phyloP scores from a whole-genome alignment of 1,284 basidiomycete species.

The Puccinia polysora region DNA sequence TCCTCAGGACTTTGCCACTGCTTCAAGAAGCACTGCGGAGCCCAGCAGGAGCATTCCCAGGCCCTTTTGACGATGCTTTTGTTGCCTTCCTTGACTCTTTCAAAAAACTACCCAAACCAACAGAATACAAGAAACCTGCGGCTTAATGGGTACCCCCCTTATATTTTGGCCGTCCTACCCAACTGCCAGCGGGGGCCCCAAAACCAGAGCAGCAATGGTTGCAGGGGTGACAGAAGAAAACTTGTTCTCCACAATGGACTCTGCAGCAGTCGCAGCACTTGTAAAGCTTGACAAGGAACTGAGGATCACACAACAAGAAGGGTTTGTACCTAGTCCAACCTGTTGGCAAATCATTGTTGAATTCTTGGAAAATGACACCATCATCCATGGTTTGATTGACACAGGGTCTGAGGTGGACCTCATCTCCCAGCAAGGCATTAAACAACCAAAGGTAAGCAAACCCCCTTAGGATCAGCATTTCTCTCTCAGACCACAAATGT shows the following conservation, averaged over 20 bases:
- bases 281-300: constrained; percentile 3
- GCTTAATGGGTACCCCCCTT: too few relatives aligned
- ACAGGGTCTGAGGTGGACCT: constrained; percentile 2
- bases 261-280: background rate
- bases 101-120: too few relatives aligned
- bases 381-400: constrained; percentile 4
- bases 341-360: background rate
- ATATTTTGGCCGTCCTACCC: too few relatives aligned
- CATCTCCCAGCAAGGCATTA: background rate
- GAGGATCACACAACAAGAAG: background rate
- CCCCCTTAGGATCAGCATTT: background rate
- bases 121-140: too few relatives aligned
- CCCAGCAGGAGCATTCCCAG: too few relatives aligned
- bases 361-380: background rate
- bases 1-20: too few relatives aligned
- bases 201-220: background rate
- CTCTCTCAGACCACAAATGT: too few relatives aligned
- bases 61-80: too few relatives aligned
- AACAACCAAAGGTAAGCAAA: background rate
- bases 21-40: too few relatives aligned
- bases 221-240: background rate
- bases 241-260: background rate
- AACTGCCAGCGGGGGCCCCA: too few relatives aligned
- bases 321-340: background rate
- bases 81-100: too few relatives aligned